Evolutionary conservation across 2,329 filamentous ascomycete genomes (phyloP).

Genomic region (Emericellopsis cladophorae): DNA sequence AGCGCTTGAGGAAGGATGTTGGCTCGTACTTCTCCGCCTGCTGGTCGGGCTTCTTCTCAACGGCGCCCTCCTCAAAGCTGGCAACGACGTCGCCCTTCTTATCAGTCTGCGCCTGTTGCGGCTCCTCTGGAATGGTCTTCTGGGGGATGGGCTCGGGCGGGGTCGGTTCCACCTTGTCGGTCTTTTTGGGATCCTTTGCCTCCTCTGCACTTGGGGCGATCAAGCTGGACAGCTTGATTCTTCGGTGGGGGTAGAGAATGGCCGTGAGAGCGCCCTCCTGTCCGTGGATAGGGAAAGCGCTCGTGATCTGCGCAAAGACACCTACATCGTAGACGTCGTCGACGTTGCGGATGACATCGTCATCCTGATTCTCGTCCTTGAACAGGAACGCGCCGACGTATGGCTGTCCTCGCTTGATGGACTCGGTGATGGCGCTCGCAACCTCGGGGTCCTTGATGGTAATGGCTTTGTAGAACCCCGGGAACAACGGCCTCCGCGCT

Average conservation of each 20-base stretch:
- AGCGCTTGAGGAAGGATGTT: constrained; percentile 82
- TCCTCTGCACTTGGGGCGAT: constrained; percentile 48
- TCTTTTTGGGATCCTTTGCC: constrained; percentile 37
- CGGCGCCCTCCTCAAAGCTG: constrained; percentile 78
- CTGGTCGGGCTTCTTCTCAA: constrained; percentile 44
- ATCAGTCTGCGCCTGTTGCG: constrained; percentile 28
- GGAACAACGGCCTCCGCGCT: constrained; percentile 83
- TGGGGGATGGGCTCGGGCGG: constrained; percentile 45
- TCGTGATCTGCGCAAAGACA: constrained; percentile 96
- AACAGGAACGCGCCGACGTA: constrained; percentile 96
- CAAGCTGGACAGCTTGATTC: constrained; percentile 80
- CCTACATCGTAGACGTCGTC: constrained; percentile 93
- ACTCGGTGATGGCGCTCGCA: constrained; percentile 82
- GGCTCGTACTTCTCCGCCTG: constrained; percentile 59
- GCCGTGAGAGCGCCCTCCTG: constrained; percentile 80
- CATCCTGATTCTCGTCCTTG: constrained; percentile 90
- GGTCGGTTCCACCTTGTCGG: constrained; percentile 32
- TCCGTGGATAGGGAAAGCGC: constrained; percentile 81
- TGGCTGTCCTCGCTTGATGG: constrained; percentile 92
- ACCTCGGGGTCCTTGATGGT: constrained; percentile 92
- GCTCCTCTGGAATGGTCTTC: constrained; percentile 39
- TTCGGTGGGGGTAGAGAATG: constrained; percentile 88
- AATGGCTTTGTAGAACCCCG: constrained; percentile 97
- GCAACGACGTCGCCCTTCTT: constrained; percentile 91
- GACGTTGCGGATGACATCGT: constrained; percentile 80